Evolutionary conservation across 352 stramenopile species (phyloP).

Genomic region (Blastocystis hominis): DNA sequence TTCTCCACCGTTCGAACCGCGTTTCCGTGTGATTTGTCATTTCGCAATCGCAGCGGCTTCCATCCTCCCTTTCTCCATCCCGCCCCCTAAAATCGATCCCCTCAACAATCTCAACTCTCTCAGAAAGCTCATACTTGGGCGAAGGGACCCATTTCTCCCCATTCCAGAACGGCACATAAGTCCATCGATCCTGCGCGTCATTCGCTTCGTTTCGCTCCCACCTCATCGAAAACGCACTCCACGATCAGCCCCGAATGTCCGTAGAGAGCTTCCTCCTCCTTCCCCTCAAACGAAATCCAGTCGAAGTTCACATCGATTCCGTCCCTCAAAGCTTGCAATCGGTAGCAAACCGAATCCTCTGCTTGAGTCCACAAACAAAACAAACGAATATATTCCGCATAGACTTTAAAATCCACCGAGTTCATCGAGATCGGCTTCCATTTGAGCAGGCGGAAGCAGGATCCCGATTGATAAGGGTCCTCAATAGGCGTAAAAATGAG

Average conservation of each 20-base stretch:
- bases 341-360: not conserved
- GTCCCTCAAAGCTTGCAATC: not conserved
- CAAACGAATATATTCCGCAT: not conserved
- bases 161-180: constrained; percentile 40
- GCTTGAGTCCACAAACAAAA: not conserved
- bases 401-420: constrained; percentile 47
- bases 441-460: constrained; percentile 37
- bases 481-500: constrained; percentile 46
- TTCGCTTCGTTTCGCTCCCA: not conserved
- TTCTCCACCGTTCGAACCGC: not conserved
- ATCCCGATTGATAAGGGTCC: not conserved
- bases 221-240: constrained; percentile 31
- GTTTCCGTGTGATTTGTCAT: constrained; percentile 43
- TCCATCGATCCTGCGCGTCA: constrained; percentile 32
- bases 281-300: constrained; percentile 11
- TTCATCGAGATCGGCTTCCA: constrained; percentile 49
- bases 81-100: not conserved
- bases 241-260: not conserved
- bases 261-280: constrained; percentile 6
- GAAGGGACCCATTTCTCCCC: not conserved
- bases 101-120: not conserved
- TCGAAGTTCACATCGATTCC: constrained; percentile 41
- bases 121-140: not conserved
- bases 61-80: constrained; percentile 57
- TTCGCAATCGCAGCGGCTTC: constrained; percentile 47